Evolutionary conservation across 331 rosid species (phyloP).

Genomic region (Acacia concinna): DNA sequence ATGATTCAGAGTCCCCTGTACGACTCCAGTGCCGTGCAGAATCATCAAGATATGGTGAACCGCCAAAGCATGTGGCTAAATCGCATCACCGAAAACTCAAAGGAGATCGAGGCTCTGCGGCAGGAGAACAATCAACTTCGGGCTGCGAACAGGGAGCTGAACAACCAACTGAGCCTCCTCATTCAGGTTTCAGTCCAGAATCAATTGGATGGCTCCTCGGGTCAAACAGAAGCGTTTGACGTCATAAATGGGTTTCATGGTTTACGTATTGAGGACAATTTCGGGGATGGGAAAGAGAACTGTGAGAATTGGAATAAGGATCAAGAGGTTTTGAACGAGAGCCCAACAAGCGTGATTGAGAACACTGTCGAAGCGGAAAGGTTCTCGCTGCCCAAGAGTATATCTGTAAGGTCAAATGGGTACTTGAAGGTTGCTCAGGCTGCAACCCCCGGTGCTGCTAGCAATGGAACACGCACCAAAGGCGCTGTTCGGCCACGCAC

Average conservation of each 20-base stretch:
- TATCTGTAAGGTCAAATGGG: conserved; percentile 86
- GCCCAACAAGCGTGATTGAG: conserved; percentile 69
- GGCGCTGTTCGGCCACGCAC: conserved; percentile 52
- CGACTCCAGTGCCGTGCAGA: conserved; percentile 59
- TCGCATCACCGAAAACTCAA: conserved; percentile 65
- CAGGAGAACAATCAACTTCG: conserved; percentile 74
- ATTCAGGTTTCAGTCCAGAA: conserved; percentile 55
- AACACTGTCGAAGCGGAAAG: conserved; percentile 53
- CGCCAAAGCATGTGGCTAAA: conserved; percentile 74
- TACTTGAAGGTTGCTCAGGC: conserved; percentile 66
- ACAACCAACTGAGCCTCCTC: conserved; percentile 64
- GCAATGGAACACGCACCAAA: conserved; percentile 45
- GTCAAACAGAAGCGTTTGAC: conserved; percentile 40
- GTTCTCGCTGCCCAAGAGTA: conserved; percentile 82
- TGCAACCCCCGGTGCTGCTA: conserved; percentile 24
- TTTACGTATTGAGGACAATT: conserved; percentile 31
- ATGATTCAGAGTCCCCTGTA: conserved; percentile 35
- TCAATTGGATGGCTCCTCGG: conserved; percentile 39
- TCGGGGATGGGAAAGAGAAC: conserved; percentile 39
- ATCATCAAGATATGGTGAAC: conserved; percentile 90
- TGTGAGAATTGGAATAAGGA: conserved; percentile 46
- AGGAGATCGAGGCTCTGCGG: conserved; percentile 72
- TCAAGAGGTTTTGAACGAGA: conserved; percentile 47
- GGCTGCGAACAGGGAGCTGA: conserved; percentile 63
- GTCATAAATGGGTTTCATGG: conserved; percentile 40